These are phyloP conservation scores for Phaeolepiota aurea DNA, from an alignment of 768 basidiomycete species.

Conservation along the genomic window DNA sequence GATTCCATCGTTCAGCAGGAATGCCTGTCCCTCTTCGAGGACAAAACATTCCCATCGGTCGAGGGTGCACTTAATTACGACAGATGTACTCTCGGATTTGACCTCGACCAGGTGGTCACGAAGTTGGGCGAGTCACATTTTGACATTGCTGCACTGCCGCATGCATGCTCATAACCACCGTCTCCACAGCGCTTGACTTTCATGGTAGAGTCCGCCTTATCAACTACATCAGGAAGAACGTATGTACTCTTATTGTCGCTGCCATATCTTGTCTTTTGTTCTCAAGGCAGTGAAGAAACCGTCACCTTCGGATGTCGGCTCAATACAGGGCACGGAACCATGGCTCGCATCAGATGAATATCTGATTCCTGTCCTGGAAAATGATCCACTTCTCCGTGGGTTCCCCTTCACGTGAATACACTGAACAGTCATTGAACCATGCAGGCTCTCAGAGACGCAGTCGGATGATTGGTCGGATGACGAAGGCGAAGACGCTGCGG, in stretches of 20 bases:
- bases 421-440: background rate
- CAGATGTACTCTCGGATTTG: slow-evolving; percentile 49
- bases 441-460: slow-evolving; percentile 44
- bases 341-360: slow-evolving; percentile 73
- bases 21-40: slow-evolving; percentile 73
- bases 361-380: slow-evolving; percentile 72
- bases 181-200: slow-evolving; percentile 57
- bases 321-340: slow-evolving; percentile 46
- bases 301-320: slow-evolving; percentile 31
- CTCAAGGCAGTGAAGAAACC: slow-evolving; percentile 37
- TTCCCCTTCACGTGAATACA: slow-evolving; percentile 6
- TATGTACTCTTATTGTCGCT: slow-evolving; percentile 19
- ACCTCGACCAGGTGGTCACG: slow-evolving; percentile 42
- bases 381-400: slow-evolving; percentile 87
- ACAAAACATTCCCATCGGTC: slow-evolving; percentile 48
- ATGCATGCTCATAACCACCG: slow-evolving; percentile 1
- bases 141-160: background rate
- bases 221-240: slow-evolving; percentile 80
- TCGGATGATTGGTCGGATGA: slow-evolving; percentile 72
- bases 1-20: slow-evolving; percentile 46
- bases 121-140: slow-evolving; percentile 41
- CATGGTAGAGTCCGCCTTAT: slow-evolving; percentile 75
- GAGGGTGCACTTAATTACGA: slow-evolving; percentile 58
- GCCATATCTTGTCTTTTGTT: no score
- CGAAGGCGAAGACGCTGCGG: slow-evolving; percentile 44